These are phyloP conservation scores for Kitagawia praeruptora DNA, from an alignment of 129 eudicot species.

Conservation along the genomic window DNA sequence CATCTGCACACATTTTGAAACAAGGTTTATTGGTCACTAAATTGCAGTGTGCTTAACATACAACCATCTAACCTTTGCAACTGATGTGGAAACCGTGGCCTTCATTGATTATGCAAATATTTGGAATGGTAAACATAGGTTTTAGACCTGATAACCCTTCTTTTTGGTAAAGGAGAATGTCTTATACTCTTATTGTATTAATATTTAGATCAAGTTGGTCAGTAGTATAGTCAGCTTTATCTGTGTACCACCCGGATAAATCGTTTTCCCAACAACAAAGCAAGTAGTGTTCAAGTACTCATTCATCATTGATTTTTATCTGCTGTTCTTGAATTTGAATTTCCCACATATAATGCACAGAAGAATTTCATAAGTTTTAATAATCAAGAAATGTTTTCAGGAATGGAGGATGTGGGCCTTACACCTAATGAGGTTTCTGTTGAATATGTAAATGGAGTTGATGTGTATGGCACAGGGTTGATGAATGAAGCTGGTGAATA, in stretches of 20 bases:
- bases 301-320: too few species aligned
- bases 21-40: neutral
- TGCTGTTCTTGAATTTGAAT: too few species aligned
- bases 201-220: neutral
- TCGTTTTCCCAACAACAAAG: too few species aligned
- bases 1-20: neutral
- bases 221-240: neutral
- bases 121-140: neutral
- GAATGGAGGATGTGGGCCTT: conserved; percentile 24
- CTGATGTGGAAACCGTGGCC: neutral
- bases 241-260: too few species aligned
- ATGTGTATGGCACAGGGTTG: conserved; percentile 72
- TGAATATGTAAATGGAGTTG: conserved; percentile 31
- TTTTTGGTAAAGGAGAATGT: neutral
- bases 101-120: neutral
- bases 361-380: conserved; percentile 20
- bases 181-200: neutral
- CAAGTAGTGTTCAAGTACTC: too few species aligned
- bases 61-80: neutral
- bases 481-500: conserved; percentile 95
- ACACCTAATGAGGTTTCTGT: conserved; percentile 15
- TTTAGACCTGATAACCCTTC: neutral
- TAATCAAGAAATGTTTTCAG: conserved; percentile 23
- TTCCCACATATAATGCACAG: too few species aligned
- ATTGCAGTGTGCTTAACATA: neutral